Conservation (phyloP, 2,329 filamentous ascomycete species). For the Fusarium sp. region DNA sequence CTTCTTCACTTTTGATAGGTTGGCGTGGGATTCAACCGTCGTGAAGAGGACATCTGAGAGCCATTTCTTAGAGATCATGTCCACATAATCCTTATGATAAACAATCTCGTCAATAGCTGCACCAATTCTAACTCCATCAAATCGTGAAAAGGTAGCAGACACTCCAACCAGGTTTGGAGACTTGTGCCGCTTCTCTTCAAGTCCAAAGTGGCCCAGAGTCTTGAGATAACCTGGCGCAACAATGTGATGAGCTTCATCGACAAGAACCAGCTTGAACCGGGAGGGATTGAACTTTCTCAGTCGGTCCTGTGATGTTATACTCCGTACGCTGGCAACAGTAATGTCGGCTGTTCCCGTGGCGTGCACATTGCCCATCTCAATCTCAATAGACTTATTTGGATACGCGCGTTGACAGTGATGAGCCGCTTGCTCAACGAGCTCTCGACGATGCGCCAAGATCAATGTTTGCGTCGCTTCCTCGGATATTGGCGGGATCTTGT, state of each 20-base stretch:
- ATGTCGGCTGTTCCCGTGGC: constrained; percentile 89
- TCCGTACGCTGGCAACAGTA: constrained; percentile 90
- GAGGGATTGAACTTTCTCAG: constrained; percentile 85
- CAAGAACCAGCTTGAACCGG: constrained; percentile 88
- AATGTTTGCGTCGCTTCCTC: constrained; percentile 77
- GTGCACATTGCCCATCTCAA: constrained; percentile 87
- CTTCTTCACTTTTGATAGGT: constrained; percentile 78
- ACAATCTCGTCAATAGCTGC: constrained; percentile 94
- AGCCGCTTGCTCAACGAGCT: constrained; percentile 94
- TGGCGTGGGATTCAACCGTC: constrained; percentile 85
- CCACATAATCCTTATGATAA: constrained; percentile 82
- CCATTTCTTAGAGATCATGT: constrained; percentile 88
- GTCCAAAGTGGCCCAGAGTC: constrained; percentile 81
- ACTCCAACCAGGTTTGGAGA: constrained; percentile 84
- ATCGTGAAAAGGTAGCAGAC: constrained; percentile 82
- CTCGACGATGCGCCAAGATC: constrained; percentile 90
- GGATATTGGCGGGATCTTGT: constrained; percentile 71
- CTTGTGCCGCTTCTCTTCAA: constrained; percentile 61
- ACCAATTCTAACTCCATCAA: constrained; percentile 86
- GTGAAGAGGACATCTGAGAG: constrained; percentile 93
- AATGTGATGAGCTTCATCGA: constrained; percentile 98
- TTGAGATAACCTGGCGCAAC: constrained; percentile 85
- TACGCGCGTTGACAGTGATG: constrained; percentile 86
- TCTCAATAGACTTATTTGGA: constrained; percentile 82
- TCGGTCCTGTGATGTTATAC: constrained; percentile 80